These are phyloP conservation scores for Wolfiporia cocos DNA, from an alignment of 1,284 basidiomycete species.

Conservation along the genomic window DNA sequence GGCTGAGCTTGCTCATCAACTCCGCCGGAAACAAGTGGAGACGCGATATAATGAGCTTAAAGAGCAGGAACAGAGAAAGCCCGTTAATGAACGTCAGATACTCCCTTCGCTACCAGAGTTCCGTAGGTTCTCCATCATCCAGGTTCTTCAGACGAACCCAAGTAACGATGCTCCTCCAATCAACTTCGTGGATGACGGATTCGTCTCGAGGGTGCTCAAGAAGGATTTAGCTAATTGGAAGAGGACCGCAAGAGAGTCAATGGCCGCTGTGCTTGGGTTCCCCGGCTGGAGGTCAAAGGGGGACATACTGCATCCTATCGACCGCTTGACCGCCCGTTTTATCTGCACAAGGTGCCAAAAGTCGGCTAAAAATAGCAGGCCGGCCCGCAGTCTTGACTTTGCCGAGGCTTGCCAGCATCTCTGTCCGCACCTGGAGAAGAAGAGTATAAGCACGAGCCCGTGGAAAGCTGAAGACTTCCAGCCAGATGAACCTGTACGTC, in stretches of 20 bases:
- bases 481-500: slow-evolving; percentile 47
- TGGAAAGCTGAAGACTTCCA: slow-evolving; percentile 49
- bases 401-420: slow-evolving; percentile 49
- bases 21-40: slow-evolving; percentile 15
- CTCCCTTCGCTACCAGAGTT: slow-evolving; percentile 40
- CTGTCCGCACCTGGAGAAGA: slow-evolving; percentile 33
- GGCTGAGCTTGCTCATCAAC: slow-evolving; percentile 8
- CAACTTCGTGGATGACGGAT: slow-evolving; percentile 10
- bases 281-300: slow-evolving; percentile 43
- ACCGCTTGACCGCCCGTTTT: slow-evolving; percentile 54
- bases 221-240: slow-evolving; percentile 45
- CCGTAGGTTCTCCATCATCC: slow-evolving; percentile 35
- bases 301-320: slow-evolving; percentile 45
- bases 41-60: slow-evolving; percentile 12
- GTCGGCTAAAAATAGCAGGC: slow-evolving; percentile 18
- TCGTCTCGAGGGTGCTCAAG: slow-evolving; percentile 33
- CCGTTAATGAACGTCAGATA: too few species aligned
- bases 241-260: slow-evolving; percentile 31
- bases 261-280: slow-evolving; percentile 44
- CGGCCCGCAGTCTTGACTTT: slow-evolving; percentile 43
- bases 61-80: slow-evolving; percentile 1
- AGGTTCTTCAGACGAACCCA: slow-evolving; percentile 27
- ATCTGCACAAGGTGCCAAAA: slow-evolving; percentile 42
- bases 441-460: slow-evolving; percentile 22
- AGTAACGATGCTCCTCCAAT: background rate